Base-by-base conservation (phyloP, 257 asterid genomes). In the Oldenlandia corymbosa region DNA sequence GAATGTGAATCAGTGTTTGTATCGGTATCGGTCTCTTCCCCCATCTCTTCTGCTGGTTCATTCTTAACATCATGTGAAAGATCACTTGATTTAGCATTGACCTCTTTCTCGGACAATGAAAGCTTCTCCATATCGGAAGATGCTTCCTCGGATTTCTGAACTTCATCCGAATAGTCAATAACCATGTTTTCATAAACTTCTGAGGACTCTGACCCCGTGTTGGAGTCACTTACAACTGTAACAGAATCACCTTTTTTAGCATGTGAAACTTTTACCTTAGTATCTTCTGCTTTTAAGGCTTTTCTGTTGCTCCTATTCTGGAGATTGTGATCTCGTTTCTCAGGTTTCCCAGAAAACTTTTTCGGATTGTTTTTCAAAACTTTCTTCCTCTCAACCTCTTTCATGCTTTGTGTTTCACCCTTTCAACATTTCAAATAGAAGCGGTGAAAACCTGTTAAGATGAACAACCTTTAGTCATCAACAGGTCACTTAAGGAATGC, bases 11-110 rank as follows among this genome's bases (percentile, higher is more conserved):
- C 94, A 76, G 56, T 70, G 49, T 78, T 64, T 43, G 91, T 83
- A 71, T 86, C 98, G 66, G 79, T 48, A 76, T 86, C 94, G 57
- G 96, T 86, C 66, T 75, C 95, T 73, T 83, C 94, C 41, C 69
- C 94, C 49, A 73, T 9, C 42, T 18, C 76, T 64, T 75, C 81
- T 60, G 73, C 71, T 42, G 58, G 61, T 42, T 72, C 85, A 63
- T 58, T 82, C 62, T 74, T 91, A 82, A 80, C 71, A 80, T 88
- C 89, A 73, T 75, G 68, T 60, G 82, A 71, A 72, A 71, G 76
- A 60, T 67, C 80, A 64, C 62, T 78, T 49, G 60, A 47, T 68
- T 75, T 80, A 10, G 67, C 81, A 64, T 37, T 67, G 69, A 59
- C 73, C 30, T 66, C 81, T 68, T 76, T 79, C 62, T 76, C 84